Conservation (phyloP, 257 asterid species). For the Solanum lycopersicoides region DNA sequence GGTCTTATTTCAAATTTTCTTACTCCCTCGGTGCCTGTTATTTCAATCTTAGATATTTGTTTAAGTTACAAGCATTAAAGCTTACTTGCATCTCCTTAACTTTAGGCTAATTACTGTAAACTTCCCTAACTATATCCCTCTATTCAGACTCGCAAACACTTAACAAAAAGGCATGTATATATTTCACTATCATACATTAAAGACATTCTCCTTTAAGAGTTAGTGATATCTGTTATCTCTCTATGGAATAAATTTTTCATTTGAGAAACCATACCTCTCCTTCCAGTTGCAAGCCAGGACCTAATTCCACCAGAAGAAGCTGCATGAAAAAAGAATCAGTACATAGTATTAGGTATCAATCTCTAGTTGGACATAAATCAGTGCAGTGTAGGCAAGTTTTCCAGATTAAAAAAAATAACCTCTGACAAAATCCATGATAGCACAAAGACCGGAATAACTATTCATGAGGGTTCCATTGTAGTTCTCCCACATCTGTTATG, state of each 20-base stretch:
- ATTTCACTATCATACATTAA: background rate
- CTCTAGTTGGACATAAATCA: background rate
- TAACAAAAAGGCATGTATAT: background rate
- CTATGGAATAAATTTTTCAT: background rate
- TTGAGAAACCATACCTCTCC: constrained; percentile 37
- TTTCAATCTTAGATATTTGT: background rate
- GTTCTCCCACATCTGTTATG: constrained; percentile 77
- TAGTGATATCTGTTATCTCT: background rate
- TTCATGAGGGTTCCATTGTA: constrained; percentile 60
- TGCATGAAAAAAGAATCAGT: constrained; percentile 21
- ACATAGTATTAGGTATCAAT: background rate
- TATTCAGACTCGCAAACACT: background rate
- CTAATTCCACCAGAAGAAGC: constrained; percentile 42
- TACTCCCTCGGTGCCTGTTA: background rate
- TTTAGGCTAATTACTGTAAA: background rate
- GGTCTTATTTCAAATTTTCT: background rate
- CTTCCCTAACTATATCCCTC: background rate
- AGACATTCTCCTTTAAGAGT: background rate
- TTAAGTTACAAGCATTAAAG: background rate
- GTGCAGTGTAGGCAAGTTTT: background rate
- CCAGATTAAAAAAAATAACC: constrained; percentile 26
- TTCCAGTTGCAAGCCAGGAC: constrained; percentile 79
- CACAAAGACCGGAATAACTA: constrained; percentile 80
- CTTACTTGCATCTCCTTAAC: background rate
- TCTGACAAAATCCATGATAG: constrained; percentile 38